phyloP scores from a whole-genome alignment of 2,329 filamentous ascomycete genomes.

The Scedosporium boydii region DNA sequence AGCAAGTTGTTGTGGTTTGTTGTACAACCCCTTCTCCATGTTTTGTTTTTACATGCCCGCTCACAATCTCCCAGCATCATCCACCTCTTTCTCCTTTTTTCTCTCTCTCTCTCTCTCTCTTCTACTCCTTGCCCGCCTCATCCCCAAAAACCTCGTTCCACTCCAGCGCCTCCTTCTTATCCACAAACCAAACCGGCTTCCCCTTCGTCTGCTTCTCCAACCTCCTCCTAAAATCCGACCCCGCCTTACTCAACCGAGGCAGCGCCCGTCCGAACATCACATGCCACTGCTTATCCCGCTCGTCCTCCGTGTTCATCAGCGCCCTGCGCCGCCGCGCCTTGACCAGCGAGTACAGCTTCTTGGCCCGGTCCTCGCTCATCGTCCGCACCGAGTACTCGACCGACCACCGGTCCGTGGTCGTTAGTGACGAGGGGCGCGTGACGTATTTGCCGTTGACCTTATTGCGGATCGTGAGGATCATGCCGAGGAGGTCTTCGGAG shows the following conservation, averaged over 20 bases:
- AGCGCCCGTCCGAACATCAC: conserved; percentile 33
- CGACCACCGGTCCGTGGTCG: conserved; percentile 45
- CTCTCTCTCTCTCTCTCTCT: neutral
- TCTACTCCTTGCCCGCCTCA: neutral
- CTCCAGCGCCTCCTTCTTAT: conserved; percentile 28
- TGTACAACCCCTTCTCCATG: too few species aligned
- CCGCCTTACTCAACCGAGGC: conserved; percentile 34
- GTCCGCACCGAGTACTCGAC: conserved; percentile 73
- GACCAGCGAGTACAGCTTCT: conserved; percentile 43
- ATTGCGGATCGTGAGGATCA: conserved; percentile 65
- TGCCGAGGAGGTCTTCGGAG: conserved; percentile 44
- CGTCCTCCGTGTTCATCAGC: conserved; percentile 17
- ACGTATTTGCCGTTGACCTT: conserved; percentile 58
- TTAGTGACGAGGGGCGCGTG: conserved; percentile 45
- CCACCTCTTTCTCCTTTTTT: neutral
- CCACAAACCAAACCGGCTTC: conserved; percentile 37
- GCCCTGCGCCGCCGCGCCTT: conserved; percentile 44
- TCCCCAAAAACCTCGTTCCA: conserved; percentile 24
- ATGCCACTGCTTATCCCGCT: conserved; percentile 30
- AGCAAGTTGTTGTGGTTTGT: too few species aligned
- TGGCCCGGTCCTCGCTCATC: conserved; percentile 34
- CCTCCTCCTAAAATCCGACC: conserved; percentile 46
- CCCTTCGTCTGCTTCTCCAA: conserved; percentile 42
- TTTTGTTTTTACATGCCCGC: neutral
- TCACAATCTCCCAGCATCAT: neutral